These are phyloP conservation scores for Ananas comosus DNA, from an alignment of 176 grass and related monocot species.

Conservation along the genomic window DNA sequence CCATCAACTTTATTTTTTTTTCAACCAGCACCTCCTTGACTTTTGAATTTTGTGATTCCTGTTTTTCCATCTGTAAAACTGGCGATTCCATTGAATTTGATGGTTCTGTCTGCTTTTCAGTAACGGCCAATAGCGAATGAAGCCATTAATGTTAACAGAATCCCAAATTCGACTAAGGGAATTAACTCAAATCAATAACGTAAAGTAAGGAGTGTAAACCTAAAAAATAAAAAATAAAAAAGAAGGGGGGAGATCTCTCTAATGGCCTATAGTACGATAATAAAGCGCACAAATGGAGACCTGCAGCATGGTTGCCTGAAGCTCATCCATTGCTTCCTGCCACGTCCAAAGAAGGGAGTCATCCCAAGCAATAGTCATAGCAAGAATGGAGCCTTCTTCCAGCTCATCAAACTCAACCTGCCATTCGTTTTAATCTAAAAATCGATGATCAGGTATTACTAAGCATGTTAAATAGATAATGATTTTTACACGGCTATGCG, in stretches of 20 bases:
- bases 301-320: conserved; percentile 54
- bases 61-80: no score
- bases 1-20: no score
- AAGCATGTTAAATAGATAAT: background rate
- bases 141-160: no score
- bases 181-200: background rate
- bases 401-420: conserved; percentile 89
- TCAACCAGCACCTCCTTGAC: no score
- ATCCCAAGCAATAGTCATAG: conserved; percentile 70
- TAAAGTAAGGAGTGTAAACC: background rate
- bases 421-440: conserved; percentile 10
- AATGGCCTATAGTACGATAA: no score
- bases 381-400: conserved; percentile 62
- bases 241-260: no score
- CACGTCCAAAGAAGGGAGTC: conserved; percentile 64
- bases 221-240: no score
- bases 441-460: background rate
- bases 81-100: no score
- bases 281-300: conserved; percentile 9
- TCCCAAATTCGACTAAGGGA: no score
- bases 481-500: background rate
- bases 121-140: no score
- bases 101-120: no score
- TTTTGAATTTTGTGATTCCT: no score
- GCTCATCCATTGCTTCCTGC: conserved; percentile 39